A percentile compares a stretch with the other conserved stretches of the same genome.
Conservation (phyloP, 768 basidiomycete species). For the Phaeolepiota aurea region DNA sequence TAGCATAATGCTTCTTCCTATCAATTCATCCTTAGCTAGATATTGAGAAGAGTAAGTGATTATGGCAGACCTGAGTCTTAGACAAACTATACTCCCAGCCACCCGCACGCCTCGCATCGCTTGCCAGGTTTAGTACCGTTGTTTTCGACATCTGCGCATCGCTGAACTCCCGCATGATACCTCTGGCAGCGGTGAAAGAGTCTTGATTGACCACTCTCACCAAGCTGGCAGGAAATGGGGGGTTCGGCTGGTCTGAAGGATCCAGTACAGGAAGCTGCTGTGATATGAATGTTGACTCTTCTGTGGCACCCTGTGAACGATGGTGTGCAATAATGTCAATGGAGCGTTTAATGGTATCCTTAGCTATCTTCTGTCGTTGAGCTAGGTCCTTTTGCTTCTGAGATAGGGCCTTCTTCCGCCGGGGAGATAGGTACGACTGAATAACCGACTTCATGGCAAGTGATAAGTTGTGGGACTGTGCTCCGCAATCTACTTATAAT, state of each 20-base stretch:
- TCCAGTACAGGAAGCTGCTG: slow-evolving; percentile 19
- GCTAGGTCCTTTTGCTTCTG: too few relatives aligned
- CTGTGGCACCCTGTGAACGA: slow-evolving; percentile 19
- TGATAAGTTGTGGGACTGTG: too few relatives aligned
- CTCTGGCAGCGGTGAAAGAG: slow-evolving; percentile 25
- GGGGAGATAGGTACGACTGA: too few relatives aligned
- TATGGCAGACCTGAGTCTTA: slow-evolving; percentile 20
- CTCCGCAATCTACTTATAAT: too few relatives aligned
- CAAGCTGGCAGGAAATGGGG: slow-evolving; percentile 5
- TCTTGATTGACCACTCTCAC: slow-evolving; percentile 26
- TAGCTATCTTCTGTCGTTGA: slow-evolving; percentile 9
- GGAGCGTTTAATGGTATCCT: slow-evolving; percentile 20
- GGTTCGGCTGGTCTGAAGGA: slow-evolving; percentile 8
- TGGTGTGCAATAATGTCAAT: slow-evolving; percentile 16
- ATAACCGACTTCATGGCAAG: too few relatives aligned
- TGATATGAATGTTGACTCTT: slow-evolving; percentile 17
- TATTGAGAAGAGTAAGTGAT: neutral
- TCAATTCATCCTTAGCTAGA: neutral
- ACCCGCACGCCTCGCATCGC: slow-evolving; percentile 21
- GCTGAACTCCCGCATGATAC: slow-evolving; percentile 17
- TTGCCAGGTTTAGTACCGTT: slow-evolving; percentile 31
- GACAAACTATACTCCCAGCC: slow-evolving; percentile 20
- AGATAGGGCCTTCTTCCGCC: too few relatives aligned
- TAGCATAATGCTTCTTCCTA: slow-evolving; percentile 43
- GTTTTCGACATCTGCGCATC: slow-evolving; percentile 16